Base-by-base conservation (phyloP, 164 flowering plant species). In the Kalanchoe fedtschenkoi region DNA sequence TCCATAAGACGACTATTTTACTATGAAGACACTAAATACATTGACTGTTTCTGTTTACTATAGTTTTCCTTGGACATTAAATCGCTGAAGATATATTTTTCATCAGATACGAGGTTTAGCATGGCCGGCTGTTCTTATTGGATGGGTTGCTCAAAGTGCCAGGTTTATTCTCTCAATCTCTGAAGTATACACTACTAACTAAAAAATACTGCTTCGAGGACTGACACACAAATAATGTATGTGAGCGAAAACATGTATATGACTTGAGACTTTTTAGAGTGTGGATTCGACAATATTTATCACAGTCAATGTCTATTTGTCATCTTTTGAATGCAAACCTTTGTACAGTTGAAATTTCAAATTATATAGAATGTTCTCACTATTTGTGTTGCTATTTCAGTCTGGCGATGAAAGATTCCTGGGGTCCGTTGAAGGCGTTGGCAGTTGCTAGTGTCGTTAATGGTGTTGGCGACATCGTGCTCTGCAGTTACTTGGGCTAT, bases 141-240 rank as follows among this genome's bases (percentile, higher is more conserved):
- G 99, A 62, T 78, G 79, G 89, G 87, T 88, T 72, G 88, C 97
- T 71, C 99, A 93, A 74, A 93, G 99, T 84, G 97, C 97, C 66
- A 93, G 98, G 98, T 93, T 6, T 24, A n/a, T 32, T 19, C 19
- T 3, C 35, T 58, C 39, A 8, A 4, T 28, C 32, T 26, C 14
- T 51, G 11, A 11, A 51, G 13, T 15, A 24, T n/a, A 43, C 51
- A 2, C 3, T 26, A 28, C 28, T 24, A 13, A 51, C 2, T 47
- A 24, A 7, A 11, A 8, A 15, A 19, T n/a, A n/a, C 17, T 9
- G 24, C 53, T 8, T 47, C 14, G 24, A 47, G 32, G 22, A 47
- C 29, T 47, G 14, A 47, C 13, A 47, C n/a, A 21, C 10, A 17
- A 29, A 47, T 21, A 21, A 22, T 47, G 28, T 22, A 47, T 47